phyloP scores from a whole-genome alignment of 495 filamentous ascomycete species.

The Annulohypoxylon moriforme region DNA sequence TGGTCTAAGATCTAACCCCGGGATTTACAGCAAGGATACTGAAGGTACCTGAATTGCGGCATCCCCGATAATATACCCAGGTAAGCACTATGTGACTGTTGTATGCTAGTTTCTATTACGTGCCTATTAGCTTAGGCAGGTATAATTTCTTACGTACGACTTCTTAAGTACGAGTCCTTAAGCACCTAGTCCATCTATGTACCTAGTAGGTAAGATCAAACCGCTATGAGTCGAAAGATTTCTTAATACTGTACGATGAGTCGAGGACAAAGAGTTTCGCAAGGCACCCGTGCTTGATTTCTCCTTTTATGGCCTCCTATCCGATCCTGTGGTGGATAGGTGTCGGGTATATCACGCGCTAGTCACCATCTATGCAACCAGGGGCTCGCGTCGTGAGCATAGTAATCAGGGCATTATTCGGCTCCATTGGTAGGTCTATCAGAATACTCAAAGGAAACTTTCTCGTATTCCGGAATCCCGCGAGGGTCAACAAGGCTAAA shows the following conservation, averaged over 20 bases:
- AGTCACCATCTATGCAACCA: background rate
- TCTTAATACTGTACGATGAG: background rate
- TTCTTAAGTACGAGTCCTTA: background rate
- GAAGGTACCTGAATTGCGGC: constrained; percentile 7
- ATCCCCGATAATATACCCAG: background rate
- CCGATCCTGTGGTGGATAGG: background rate
- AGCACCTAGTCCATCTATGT: background rate
- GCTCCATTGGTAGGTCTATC: background rate
- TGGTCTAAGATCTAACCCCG: constrained; percentile 19
- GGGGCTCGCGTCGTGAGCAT: background rate
- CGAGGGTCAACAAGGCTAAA: background rate
- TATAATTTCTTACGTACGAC: constrained; percentile 1
- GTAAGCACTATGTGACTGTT: background rate
- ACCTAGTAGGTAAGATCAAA: background rate
- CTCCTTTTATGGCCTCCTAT: background rate
- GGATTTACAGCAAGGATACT: constrained; percentile 13
- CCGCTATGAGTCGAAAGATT: background rate
- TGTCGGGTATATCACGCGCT: background rate
- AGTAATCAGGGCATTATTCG: background rate
- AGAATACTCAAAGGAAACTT: background rate
- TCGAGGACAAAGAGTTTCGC: background rate
- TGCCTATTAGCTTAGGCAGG: background rate
- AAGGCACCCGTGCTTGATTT: background rate
- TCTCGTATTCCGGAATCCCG: background rate
- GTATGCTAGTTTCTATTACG: background rate